These are phyloP conservation scores for Phytophthora crassamura DNA, from an alignment of 352 stramenopile species.

Conservation along the genomic window DNA sequence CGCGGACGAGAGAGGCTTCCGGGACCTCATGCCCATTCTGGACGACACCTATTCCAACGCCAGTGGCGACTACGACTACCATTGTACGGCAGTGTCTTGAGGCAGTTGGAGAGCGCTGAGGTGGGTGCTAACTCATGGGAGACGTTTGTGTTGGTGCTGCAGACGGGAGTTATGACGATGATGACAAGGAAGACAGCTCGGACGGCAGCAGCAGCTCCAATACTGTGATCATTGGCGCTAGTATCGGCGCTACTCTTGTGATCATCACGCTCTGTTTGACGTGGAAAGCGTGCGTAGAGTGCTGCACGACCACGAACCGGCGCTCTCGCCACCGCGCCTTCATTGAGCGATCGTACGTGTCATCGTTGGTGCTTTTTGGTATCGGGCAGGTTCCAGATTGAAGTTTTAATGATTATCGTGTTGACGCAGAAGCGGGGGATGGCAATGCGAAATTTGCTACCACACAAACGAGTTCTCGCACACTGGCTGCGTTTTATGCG, in stretches of 20 bases:
- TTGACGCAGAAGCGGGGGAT: slow-evolving; percentile 45
- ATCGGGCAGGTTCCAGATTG: slow-evolving; percentile 3
- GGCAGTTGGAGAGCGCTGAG: background rate
- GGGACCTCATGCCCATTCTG: slow-evolving; percentile 33
- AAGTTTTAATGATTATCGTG: background rate
- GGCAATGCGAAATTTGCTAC: slow-evolving; percentile 62
- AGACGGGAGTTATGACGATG: slow-evolving; percentile 27
- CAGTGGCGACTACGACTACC: slow-evolving; percentile 20
- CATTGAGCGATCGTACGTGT: slow-evolving; percentile 48
- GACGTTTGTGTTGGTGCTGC: background rate
- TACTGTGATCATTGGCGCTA: slow-evolving; percentile 40
- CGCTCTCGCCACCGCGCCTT: slow-evolving; percentile 55
- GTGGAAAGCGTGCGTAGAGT: slow-evolving; percentile 61
- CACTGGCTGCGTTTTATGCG: slow-evolving; percentile 58
- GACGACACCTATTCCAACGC: slow-evolving; percentile 24
- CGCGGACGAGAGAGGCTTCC: background rate
- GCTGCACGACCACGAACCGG: slow-evolving; percentile 46
- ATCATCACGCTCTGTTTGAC: slow-evolving; percentile 51
- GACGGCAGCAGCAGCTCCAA: slow-evolving; percentile 23
- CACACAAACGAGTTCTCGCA: slow-evolving; percentile 63
- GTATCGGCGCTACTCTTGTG: slow-evolving; percentile 42
- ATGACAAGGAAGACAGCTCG: slow-evolving; percentile 25
- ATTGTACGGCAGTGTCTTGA: slow-evolving; percentile 17
- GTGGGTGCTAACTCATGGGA: background rate
- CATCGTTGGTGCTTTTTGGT: slow-evolving; percentile 10